A percentile compares a stretch with the other conserved stretches of the same genome.
Conservation (phyloP, 495 filamentous ascomycete species). For the Thermothielavioides terrestris region DNA sequence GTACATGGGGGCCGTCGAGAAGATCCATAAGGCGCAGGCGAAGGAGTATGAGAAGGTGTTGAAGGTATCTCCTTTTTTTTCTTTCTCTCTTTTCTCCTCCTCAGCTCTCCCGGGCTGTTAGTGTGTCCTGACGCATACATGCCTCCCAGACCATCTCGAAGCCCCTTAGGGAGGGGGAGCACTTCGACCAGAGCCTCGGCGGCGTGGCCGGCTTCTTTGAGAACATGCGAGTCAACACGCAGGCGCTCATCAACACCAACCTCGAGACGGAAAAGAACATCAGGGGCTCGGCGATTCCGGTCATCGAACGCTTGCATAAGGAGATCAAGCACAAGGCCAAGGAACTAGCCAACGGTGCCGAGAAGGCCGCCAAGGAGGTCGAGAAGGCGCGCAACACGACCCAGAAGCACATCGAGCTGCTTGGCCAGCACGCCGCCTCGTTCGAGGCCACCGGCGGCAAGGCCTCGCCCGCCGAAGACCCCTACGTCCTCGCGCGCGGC, state of each 20-base stretch:
- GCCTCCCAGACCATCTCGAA: constrained; percentile 72
- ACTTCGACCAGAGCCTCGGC: constrained; percentile 80
- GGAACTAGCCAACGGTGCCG: constrained; percentile 74
- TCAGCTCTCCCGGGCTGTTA: not conserved
- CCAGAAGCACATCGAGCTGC: constrained; percentile 92
- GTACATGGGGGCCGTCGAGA: constrained; percentile 75
- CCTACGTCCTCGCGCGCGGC: constrained; percentile 77
- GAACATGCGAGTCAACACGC: constrained; percentile 84
- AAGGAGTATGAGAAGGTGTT: constrained; percentile 95
- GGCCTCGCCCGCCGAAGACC: constrained; percentile 62
- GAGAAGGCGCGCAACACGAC: constrained; percentile 79
- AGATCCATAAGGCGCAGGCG: constrained; percentile 68
- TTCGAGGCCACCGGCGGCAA: constrained; percentile 65
- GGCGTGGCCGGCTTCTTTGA: constrained; percentile 86
- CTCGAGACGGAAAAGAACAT: constrained; percentile 80
- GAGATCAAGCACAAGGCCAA: constrained; percentile 95
- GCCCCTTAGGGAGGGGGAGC: constrained; percentile 76
- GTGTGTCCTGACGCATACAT: too few species aligned
- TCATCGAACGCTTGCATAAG: constrained; percentile 81
- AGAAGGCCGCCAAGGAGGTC: constrained; percentile 78
- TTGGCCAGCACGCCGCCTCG: constrained; percentile 70
- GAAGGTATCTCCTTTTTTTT: constrained; percentile 44
- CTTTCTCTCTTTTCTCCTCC: not conserved
- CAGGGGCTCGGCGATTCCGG: constrained; percentile 72
- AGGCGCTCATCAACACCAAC: constrained; percentile 80